phyloP scores from a whole-genome alignment of 2,329 filamentous ascomycete genomes.

The Fusarium sp. region DNA sequence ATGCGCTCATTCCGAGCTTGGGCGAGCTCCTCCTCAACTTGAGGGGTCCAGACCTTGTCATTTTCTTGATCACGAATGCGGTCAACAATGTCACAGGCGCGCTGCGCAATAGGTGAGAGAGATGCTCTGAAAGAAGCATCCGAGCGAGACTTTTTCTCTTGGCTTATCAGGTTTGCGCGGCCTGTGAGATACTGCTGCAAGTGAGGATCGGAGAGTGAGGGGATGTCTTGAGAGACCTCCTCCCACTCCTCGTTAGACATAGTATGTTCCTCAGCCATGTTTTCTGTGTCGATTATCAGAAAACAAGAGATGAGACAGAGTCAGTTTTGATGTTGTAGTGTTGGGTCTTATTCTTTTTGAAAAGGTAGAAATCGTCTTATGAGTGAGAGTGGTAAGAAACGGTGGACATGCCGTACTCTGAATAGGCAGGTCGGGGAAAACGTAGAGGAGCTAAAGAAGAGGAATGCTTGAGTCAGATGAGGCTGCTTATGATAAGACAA shows the following conservation, averaged over 20 bases:
- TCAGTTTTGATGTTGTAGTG: not conserved
- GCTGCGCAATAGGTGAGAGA: conserved; percentile 81
- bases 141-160: conserved; percentile 86
- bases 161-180: conserved; percentile 77
- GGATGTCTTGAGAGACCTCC: conserved; percentile 67
- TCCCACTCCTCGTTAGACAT: conserved; percentile 70
- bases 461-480: conserved; percentile 14
- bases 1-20: conserved; percentile 71
- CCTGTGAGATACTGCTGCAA: conserved; percentile 84
- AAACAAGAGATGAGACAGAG: not conserved
- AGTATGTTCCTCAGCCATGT: conserved; percentile 49
- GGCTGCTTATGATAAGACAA: not conserved
- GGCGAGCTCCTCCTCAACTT: conserved; percentile 76
- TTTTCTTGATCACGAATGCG: conserved; percentile 84
- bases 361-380: conserved; percentile 1
- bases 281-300: not conserved
- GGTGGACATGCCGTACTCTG: conserved; percentile 20
- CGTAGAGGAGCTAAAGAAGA: conserved; percentile 10
- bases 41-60: conserved; percentile 78
- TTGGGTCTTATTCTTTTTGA: not conserved
- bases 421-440: conserved; percentile 40
- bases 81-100: conserved; percentile 83
- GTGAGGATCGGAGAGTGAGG: conserved; percentile 74
- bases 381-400: conserved; percentile 16
- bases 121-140: conserved; percentile 76